A percentile compares a stretch with the other conserved stretches of the same genome.
Conservation (phyloP, 75 land plant genomes). For the Isoetes taiwanensis region DNA sequence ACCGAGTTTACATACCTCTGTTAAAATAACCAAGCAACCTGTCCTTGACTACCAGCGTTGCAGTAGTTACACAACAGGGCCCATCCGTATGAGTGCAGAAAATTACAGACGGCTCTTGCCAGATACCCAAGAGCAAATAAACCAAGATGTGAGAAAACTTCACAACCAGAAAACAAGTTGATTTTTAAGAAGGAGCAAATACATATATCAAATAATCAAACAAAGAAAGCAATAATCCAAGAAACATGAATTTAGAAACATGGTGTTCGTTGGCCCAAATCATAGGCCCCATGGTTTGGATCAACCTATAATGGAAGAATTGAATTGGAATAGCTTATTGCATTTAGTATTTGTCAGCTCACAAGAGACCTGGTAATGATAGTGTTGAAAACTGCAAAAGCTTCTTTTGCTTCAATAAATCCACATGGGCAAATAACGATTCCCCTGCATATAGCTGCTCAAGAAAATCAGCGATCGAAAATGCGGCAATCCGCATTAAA, state of each 20-base stretch:
- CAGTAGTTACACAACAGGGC: slow-evolving; percentile 69
- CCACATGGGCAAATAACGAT: slow-evolving; percentile 59
- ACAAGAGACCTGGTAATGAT: too few species aligned
- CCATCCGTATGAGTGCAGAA: slow-evolving; percentile 70
- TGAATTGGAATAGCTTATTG: too few species aligned
- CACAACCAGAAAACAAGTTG: background rate
- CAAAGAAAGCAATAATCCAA: too few species aligned
- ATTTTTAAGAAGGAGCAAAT: background rate
- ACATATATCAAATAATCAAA: background rate
- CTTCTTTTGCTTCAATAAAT: slow-evolving; percentile 41
- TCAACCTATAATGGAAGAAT: too few species aligned
- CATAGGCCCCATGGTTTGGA: too few species aligned
- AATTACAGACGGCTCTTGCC: slow-evolving; percentile 92
- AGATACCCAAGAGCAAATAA: slow-evolving; percentile 18
- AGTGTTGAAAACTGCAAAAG: slow-evolving; percentile 44
- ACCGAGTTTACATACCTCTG: too few species aligned
- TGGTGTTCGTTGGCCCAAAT: too few species aligned
- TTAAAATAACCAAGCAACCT: too few species aligned
- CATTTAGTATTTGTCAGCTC: too few species aligned
- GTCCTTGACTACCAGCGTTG: slow-evolving; percentile 70
- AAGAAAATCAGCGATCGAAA: slow-evolving; percentile 9
- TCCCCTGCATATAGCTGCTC: slow-evolving; percentile 68
- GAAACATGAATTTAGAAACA: too few species aligned
- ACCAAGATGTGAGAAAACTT: background rate
- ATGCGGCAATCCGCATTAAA: background rate